Evolutionary conservation across 2,329 filamentous ascomycete species (phyloP).

Genomic region (Aspergillus latus): DNA sequence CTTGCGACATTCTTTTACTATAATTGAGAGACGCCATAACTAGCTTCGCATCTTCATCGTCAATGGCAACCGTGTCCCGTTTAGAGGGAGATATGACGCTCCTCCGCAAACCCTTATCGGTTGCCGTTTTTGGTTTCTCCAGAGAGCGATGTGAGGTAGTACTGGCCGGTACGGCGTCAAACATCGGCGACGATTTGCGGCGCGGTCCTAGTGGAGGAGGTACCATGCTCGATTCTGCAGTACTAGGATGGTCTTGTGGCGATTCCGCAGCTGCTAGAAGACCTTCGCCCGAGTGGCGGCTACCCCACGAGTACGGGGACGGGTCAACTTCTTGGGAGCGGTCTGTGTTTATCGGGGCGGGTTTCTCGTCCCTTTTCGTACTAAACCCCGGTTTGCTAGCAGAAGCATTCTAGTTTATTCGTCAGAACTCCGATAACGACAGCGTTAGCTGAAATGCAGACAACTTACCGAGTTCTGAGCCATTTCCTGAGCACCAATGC

Average conservation of each 20-base stretch:
- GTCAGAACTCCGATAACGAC: too few species aligned
- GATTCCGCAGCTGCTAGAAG: constrained; percentile 44
- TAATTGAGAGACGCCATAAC: constrained; percentile 36
- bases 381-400: constrained; percentile 2
- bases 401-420: too few species aligned
- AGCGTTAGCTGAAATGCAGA: too few species aligned
- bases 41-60: constrained; percentile 44
- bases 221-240: constrained; percentile 18
- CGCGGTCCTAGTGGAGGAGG: constrained; percentile 17
- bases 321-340: constrained; percentile 46
- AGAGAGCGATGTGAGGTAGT: constrained; percentile 36
- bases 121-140: constrained; percentile 25
- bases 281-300: constrained; percentile 52
- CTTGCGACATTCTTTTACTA: constrained; percentile 27
- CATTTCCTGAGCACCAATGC: constrained; percentile 35
- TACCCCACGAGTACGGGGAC: constrained; percentile 55
- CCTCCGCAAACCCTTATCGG: constrained; percentile 32
- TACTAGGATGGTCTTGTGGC: constrained; percentile 16
- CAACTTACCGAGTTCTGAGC: constrained; percentile 15
- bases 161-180: constrained; percentile 25
- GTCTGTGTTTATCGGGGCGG: constrained; percentile 48
- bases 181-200: constrained; percentile 24
- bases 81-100: constrained; percentile 32
- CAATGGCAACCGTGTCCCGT: constrained; percentile 28
- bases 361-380: constrained; percentile 29